A percentile compares a stretch with the other conserved stretches of the same genome.
Conservation (phyloP, 768 basidiomycete genomes). For the Tremella mesenterica region DNA sequence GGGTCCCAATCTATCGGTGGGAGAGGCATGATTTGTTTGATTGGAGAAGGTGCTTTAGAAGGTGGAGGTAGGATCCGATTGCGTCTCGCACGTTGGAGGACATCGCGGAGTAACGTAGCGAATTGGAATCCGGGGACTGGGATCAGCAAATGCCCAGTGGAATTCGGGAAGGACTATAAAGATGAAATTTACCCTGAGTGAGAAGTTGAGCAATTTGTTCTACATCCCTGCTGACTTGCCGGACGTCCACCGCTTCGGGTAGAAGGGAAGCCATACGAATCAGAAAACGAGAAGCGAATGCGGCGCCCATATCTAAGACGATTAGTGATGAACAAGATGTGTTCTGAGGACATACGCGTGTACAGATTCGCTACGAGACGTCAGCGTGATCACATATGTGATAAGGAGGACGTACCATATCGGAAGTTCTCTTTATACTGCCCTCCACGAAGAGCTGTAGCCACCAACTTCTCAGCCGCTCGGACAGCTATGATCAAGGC, state of each 20-base stretch:
- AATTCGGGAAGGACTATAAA: neutral
- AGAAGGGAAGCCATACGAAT: slow-evolving; percentile 31
- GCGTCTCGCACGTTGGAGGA: slow-evolving; percentile 26
- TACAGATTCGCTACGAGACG: slow-evolving; percentile 18
- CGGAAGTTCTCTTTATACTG: slow-evolving; percentile 16
- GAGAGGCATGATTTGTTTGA: neutral
- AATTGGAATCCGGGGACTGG: slow-evolving; percentile 35
- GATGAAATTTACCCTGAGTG: slow-evolving; percentile 15
- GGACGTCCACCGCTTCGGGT: slow-evolving; percentile 23
- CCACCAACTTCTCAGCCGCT: slow-evolving; percentile 23
- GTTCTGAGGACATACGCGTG: slow-evolving; percentile 11
- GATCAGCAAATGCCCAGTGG: neutral
- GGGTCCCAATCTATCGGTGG: neutral
- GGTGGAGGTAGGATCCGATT: slow-evolving; percentile 29
- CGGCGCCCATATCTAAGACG: slow-evolving; percentile 11
- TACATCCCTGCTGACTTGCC: slow-evolving; percentile 31
- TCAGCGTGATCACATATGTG: neutral
- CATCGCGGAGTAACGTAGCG: slow-evolving; percentile 24
- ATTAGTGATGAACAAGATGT: neutral
- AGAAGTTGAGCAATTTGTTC: slow-evolving; percentile 24
- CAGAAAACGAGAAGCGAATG: slow-evolving; percentile 31
- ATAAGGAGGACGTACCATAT: slow-evolving; percentile 14
- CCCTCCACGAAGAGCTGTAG: slow-evolving; percentile 20
- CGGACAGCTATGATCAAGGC: slow-evolving; percentile 23
- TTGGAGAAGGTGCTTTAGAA: slow-evolving; percentile 20